A percentile compares a stretch with the other conserved stretches of the same genome.
Evolutionary conservation across 2,329 filamentous ascomycete genomes (phyloP).

Genomic region (Tolypocladium guangdongense): DNA sequence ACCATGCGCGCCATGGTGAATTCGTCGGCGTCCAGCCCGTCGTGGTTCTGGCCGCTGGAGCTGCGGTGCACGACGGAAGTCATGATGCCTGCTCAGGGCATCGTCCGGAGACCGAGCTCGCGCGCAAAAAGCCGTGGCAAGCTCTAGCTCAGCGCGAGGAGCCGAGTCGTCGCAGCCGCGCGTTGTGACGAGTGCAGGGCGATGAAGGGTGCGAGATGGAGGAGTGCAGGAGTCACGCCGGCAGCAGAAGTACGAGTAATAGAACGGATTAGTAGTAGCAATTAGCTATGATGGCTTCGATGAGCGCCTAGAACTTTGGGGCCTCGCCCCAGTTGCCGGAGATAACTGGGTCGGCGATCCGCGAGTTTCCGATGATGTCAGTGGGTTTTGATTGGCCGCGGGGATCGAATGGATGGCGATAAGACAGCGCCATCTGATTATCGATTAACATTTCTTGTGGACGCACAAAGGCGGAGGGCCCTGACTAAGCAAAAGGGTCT

Average conservation of each 20-base stretch:
- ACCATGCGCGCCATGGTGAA: conserved; percentile 17
- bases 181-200: neutral
- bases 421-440: neutral
- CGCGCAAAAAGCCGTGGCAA: neutral
- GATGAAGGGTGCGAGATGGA: neutral
- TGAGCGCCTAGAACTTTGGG: conserved; percentile 3
- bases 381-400: conserved; percentile 1
- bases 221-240: neutral
- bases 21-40: conserved; percentile 17
- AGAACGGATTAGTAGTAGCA: too few species aligned
- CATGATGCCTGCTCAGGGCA: conserved; percentile 4
- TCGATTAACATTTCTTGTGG: neutral
- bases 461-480: neutral
- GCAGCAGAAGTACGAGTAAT: neutral
- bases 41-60: conserved; percentile 14
- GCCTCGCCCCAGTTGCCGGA: conserved; percentile 1
- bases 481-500: conserved; percentile 5
- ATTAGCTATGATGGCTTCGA: conserved; percentile 2
- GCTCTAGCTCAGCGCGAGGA: neutral
- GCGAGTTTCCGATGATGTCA: conserved; percentile 6
- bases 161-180: conserved; percentile 2
- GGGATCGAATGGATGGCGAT: neutral
- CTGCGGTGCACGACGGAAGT: conserved; percentile 5
- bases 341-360: conserved; percentile 3
- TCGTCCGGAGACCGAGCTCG: neutral